phyloP scores from a whole-genome alignment of 257 asterid genomes.

The Jacaranda mimosifolia region DNA sequence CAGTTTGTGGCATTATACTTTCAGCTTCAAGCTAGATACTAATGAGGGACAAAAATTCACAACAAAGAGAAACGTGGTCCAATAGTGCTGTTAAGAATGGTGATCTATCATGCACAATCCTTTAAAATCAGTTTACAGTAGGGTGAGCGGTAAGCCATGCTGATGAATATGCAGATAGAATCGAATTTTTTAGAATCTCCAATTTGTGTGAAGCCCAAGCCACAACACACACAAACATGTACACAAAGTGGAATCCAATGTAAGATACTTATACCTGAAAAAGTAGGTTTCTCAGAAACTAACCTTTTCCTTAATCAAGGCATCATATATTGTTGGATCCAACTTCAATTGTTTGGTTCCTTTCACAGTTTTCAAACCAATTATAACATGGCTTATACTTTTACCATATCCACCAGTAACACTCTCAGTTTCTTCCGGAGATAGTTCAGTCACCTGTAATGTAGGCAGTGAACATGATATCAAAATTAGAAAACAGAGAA shows the following conservation, averaged over 20 bases:
- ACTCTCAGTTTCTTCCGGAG: constrained; percentile 96
- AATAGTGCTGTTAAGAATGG: constrained; percentile 14
- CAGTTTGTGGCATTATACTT: constrained; percentile 33
- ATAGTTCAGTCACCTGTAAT: constrained; percentile 87
- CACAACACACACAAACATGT: background rate
- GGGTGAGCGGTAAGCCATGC: background rate
- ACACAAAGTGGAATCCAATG: background rate
- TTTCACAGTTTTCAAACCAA: constrained; percentile 91
- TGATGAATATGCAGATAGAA: constrained; percentile 2
- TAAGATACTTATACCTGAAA: background rate
- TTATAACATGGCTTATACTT: constrained; percentile 92
- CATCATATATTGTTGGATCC: constrained; percentile 96
- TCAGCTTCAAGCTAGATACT: constrained; percentile 25
- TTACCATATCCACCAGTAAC: constrained; percentile 95
- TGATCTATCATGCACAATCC: constrained; percentile 13
- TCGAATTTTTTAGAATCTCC: background rate
- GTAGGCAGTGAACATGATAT: constrained; percentile 22
- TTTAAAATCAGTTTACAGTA: constrained; percentile 12
- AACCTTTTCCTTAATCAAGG: constrained; percentile 92
- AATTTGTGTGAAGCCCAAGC: background rate
- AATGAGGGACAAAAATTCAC: background rate
- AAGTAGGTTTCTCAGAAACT: background rate
- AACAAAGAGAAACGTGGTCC: background rate
- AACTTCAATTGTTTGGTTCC: constrained; percentile 96
- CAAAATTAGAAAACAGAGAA: constrained; percentile 4